phyloP scores from a whole-genome alignment of 176 grass and related monocot genomes.

The Triticum monococcum region DNA sequence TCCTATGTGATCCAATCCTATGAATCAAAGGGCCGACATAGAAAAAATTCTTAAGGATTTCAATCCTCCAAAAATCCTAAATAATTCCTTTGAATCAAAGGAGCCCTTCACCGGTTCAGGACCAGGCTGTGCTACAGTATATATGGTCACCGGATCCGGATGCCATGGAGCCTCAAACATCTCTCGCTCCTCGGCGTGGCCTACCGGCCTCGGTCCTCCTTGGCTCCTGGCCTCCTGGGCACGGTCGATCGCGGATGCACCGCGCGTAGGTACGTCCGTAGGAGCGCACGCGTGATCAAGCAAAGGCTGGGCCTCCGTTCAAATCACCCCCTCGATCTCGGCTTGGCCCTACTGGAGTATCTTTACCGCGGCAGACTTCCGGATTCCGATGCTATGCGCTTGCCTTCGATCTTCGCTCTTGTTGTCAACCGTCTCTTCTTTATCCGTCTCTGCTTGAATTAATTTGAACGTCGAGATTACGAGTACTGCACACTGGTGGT shows the following conservation, averaged over 20 bases:
- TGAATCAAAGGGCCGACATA: no score
- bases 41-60: no score
- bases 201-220: neutral
- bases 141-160: neutral
- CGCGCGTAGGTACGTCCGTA: neutral
- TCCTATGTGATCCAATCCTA: no score
- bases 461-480: slow-evolving; percentile 29
- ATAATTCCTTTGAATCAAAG: no score
- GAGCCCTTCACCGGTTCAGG: neutral
- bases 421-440: neutral
- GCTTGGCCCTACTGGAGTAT: neutral
- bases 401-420: neutral
- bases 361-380: neutral
- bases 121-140: neutral
- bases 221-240: neutral
- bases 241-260: neutral
- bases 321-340: slow-evolving; percentile 3
- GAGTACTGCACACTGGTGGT: neutral
- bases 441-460: slow-evolving; percentile 2
- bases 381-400: neutral
- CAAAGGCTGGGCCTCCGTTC: slow-evolving; percentile 19
- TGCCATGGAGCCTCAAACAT: neutral
- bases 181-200: slow-evolving; percentile 18
- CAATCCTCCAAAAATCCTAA: no score
- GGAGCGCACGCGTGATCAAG: neutral